Evolutionary conservation across 495 filamentous ascomycete species (phyloP).

Genomic region (Evansstolkia leycettana): DNA sequence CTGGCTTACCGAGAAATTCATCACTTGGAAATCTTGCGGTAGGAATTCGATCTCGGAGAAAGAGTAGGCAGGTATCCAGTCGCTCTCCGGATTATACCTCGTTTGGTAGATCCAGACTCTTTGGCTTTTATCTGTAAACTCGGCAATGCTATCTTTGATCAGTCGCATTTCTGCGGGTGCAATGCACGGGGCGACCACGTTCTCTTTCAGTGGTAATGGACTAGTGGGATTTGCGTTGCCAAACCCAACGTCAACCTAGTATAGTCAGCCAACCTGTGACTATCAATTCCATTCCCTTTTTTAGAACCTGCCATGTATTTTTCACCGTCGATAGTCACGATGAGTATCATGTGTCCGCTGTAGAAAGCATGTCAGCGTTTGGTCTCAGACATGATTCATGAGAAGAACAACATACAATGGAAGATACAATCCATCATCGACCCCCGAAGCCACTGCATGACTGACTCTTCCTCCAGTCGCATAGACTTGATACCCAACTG

Average conservation of each 20-base stretch:
- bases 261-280: too few species aligned
- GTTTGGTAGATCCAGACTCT: conserved; percentile 43
- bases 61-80: conserved; percentile 42
- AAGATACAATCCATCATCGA: conserved; percentile 7
- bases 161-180: conserved; percentile 19
- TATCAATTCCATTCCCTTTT: too few species aligned
- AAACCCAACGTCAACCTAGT: conserved; percentile 38
- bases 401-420: conserved; percentile 8
- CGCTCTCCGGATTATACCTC: conserved; percentile 19
- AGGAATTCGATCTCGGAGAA: conserved; percentile 46
- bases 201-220: background rate
- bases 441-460: conserved; percentile 6
- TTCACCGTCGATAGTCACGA: conserved; percentile 39
- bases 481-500: conserved; percentile 42
- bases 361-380: too few species aligned
- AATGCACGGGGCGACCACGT: too few species aligned
- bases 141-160: conserved; percentile 19
- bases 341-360: conserved; percentile 47
- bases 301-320: conserved; percentile 24
- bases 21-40: conserved; percentile 39
- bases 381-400: too few species aligned
- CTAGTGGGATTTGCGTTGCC: conserved; percentile 43
- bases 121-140: conserved; percentile 15
- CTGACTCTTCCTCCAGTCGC: conserved; percentile 18
- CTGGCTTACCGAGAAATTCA: conserved; percentile 38